Percentiles rank a stretch among this genome's conserved stretches.
Evolutionary conservation across 805 yeast species (phyloP).

Genomic region (Ogataea methanolica): DNA sequence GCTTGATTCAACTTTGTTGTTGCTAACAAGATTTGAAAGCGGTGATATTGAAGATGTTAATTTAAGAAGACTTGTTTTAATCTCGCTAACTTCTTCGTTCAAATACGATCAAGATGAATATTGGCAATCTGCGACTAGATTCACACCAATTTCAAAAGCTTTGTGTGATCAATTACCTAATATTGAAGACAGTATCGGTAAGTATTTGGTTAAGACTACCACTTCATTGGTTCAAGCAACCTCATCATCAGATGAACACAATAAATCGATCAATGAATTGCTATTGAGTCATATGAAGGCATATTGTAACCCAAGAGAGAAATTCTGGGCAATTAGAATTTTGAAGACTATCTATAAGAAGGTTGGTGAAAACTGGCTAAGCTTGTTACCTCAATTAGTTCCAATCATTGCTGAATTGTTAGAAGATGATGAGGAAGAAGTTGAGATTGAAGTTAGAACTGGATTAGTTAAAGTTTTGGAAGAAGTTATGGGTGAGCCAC

Average conservation of each 20-base stretch:
- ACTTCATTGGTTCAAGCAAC: conserved; percentile 65
- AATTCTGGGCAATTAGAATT: conserved; percentile 75
- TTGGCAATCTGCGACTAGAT: conserved; percentile 88
- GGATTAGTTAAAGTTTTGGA: conserved; percentile 91
- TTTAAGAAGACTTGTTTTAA: conserved; percentile 68
- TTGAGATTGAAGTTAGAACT: conserved; percentile 84
- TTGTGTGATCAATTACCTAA: conserved; percentile 61
- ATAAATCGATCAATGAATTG: conserved; percentile 64
- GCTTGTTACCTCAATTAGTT: conserved; percentile 86
- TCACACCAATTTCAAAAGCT: conserved; percentile 61
- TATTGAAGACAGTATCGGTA: conserved; percentile 72
- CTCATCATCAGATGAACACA: conserved; percentile 63
- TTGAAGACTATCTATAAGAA: conserved; percentile 80
- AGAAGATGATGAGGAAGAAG: conserved; percentile 93
- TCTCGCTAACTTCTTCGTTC: conserved; percentile 74
- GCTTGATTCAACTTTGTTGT: conserved; percentile 60
- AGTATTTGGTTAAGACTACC: conserved; percentile 74
- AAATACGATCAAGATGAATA: conserved; percentile 89
- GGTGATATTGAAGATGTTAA: conserved; percentile 42
- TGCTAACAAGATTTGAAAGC: conserved; percentile 47
- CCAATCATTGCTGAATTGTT: conserved; percentile 93
- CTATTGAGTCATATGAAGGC: conserved; percentile 67
- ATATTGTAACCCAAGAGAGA: conserved; percentile 50
- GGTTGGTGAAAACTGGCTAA: conserved; percentile 93
- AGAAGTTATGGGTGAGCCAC: conserved; percentile 88